These are phyloP conservation scores for Alternaria viburni DNA, from an alignment of 2,329 filamentous ascomycete species.

Conservation along the genomic window DNA sequence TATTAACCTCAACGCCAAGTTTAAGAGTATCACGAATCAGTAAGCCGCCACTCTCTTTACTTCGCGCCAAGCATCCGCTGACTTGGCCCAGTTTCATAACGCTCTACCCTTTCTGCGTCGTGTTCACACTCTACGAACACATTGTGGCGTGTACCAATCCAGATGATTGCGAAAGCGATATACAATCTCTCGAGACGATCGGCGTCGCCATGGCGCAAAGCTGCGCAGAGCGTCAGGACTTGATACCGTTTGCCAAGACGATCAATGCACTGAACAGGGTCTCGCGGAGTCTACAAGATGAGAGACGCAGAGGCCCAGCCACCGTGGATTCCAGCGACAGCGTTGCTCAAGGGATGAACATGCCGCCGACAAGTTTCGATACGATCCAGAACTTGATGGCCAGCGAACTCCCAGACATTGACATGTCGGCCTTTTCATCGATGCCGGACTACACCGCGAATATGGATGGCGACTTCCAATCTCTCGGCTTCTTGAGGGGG, in stretches of 20 bases:
- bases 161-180: constrained; percentile 32
- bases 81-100: constrained; percentile 30
- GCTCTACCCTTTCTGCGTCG: constrained; percentile 39
- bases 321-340: not conserved
- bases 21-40: constrained; percentile 25
- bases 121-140: constrained; percentile 40
- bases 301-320: constrained; percentile 9
- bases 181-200: constrained; percentile 29
- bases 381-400: constrained; percentile 16
- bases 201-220: constrained; percentile 29
- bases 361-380: constrained; percentile 8
- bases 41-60: constrained; percentile 8
- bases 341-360: not conserved
- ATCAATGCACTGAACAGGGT: constrained; percentile 40
- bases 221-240: constrained; percentile 17
- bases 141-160: constrained; percentile 31
- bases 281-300: constrained; percentile 33
- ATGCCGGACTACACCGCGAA: constrained; percentile 25
- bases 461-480: constrained; percentile 28
- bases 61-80: not conserved
- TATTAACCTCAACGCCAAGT: not conserved
- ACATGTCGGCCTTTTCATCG: constrained; percentile 20
- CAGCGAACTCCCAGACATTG: constrained; percentile 22
- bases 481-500: constrained; percentile 33
- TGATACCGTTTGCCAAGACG: constrained; percentile 32